Base-by-base conservation (phyloP, 1,284 basidiomycete species). In the Ceratobasidium sp. region DNA sequence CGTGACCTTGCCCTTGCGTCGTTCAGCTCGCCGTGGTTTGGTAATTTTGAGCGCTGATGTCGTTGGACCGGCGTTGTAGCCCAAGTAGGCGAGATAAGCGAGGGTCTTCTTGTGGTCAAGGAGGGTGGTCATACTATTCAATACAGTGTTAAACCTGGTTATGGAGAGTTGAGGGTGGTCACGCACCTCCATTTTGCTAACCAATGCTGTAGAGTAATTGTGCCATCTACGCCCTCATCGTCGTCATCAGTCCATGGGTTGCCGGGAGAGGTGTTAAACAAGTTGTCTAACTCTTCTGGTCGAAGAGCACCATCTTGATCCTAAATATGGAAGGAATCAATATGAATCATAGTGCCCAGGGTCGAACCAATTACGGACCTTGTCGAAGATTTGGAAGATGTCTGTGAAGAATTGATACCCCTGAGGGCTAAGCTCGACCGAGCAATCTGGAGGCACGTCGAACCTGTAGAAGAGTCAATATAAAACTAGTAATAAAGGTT, bases 331-430 rank as follows among this genome's bases (percentile, higher is more conserved):
- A 36, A 26, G 23, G 64, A 74, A 36, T 32, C n/a, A 32, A 3
- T 14, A 14, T n/a, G 30, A 53, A 18, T 14, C 8, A 6, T 39
- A 3, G 8, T 30, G 43, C 30, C 46, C 36, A 50, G 50, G 32
- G 21, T 30, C 58, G 43, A 50, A 28, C 6, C n/a, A 43, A 57
- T 46, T 36, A 72, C 80, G 41, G 65, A 90, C 93, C 85, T 97
- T 96, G 83, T 99, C 97, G 80, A 96, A 97, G 16, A 91, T 91
- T 81, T 98, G 94, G 79, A 99, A 99, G 50, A 98, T 90, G 77
- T 98, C 97, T 0, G 97, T 98, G 76, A 99, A 91, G 84, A 98
- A 99, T 78, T 97, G 93, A 81, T 98, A 97, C 3, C 97, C 97
- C 43, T 92, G 84, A 3, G 92, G 96, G 77, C 91, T 94, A 39